Percentiles rank a stretch among this genome's conserved stretches.
These are phyloP conservation scores for Fusarium miscanthi DNA, from an alignment of 2,329 filamentous ascomycete species.

Conservation along the genomic window DNA sequence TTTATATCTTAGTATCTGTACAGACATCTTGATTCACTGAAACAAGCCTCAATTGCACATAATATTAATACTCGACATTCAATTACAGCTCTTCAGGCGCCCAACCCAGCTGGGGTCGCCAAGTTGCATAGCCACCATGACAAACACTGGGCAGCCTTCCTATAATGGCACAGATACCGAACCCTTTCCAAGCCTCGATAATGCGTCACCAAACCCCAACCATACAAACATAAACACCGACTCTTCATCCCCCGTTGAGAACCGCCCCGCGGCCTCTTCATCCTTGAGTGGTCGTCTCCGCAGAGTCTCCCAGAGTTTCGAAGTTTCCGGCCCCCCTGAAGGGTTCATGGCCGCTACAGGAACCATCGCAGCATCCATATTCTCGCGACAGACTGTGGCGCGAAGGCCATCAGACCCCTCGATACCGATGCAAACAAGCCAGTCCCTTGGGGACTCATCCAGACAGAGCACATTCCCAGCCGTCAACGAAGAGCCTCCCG, in stretches of 20 bases:
- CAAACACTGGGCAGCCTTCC: constrained; percentile 27
- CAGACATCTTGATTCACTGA: neutral
- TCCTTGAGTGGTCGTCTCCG: constrained; percentile 50
- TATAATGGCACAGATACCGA: constrained; percentile 36
- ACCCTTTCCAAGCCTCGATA: constrained; percentile 44
- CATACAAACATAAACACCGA: constrained; percentile 10
- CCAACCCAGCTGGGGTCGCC: neutral
- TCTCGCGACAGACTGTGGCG: constrained; percentile 42
- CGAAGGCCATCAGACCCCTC: constrained; percentile 32
- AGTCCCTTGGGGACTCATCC: constrained; percentile 40
- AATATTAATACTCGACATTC: constrained; percentile 6
- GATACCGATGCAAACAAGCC: constrained; percentile 24
- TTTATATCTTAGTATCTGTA: neutral
- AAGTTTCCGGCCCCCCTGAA: constrained; percentile 58
- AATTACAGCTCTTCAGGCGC: neutral
- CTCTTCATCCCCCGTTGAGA: constrained; percentile 19
- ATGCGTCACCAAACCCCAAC: constrained; percentile 34
- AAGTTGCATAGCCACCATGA: constrained; percentile 30
- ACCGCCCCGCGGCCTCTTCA: constrained; percentile 47
- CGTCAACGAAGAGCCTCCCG: constrained; percentile 37
- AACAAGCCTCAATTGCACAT: neutral
- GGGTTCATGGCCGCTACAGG: constrained; percentile 62
- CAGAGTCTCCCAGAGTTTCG: constrained; percentile 53
- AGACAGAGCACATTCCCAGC: constrained; percentile 36
- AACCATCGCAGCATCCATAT: constrained; percentile 56